Percentiles rank a stretch among this genome's conserved stretches.
phyloP scores from a whole-genome alignment of 2,329 filamentous ascomycete species.

The Colletotrichum tropicicola region DNA sequence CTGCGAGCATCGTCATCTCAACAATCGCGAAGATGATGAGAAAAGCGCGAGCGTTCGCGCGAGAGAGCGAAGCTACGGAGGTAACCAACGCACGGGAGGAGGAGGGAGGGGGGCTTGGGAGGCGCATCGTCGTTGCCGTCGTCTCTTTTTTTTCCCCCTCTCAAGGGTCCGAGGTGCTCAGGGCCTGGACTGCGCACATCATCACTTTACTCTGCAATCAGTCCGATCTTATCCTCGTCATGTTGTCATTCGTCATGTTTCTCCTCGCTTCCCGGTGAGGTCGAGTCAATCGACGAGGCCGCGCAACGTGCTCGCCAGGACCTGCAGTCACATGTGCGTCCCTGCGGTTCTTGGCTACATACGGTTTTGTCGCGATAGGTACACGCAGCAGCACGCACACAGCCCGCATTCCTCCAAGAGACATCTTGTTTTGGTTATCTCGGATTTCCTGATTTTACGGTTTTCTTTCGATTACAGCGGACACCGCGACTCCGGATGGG shows the following conservation, averaged over 20 bases:
- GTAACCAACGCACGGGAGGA: not conserved
- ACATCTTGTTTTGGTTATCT: constrained; percentile 1
- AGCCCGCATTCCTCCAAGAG: not conserved
- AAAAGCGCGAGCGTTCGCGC: not conserved
- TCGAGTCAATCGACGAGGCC: constrained; percentile 12
- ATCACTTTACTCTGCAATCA: not conserved
- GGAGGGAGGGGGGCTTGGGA: not conserved
- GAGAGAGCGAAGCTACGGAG: not conserved
- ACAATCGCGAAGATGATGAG: not conserved
- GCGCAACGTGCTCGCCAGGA: constrained; percentile 11
- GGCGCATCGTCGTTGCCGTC: not conserved
- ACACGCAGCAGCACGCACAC: not conserved
- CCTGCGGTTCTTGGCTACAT: not conserved
- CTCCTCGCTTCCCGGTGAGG: not conserved
- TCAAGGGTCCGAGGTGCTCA: not conserved
- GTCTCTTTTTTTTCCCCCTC: not conserved
- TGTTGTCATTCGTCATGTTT: not conserved
- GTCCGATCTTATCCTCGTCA: not conserved
- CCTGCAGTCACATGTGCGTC: constrained; percentile 9
- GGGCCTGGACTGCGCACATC: not conserved
- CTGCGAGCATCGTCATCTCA: not conserved
- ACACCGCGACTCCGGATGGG: constrained; percentile 11
- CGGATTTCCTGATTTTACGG: constrained; percentile 16
- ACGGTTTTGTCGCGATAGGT: not conserved
- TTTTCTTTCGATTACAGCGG: constrained; percentile 6